Percentiles rank a stretch among this genome's conserved stretches.
phyloP scores from a whole-genome alignment of 129 eudicot species.

The Silybum marianum region DNA sequence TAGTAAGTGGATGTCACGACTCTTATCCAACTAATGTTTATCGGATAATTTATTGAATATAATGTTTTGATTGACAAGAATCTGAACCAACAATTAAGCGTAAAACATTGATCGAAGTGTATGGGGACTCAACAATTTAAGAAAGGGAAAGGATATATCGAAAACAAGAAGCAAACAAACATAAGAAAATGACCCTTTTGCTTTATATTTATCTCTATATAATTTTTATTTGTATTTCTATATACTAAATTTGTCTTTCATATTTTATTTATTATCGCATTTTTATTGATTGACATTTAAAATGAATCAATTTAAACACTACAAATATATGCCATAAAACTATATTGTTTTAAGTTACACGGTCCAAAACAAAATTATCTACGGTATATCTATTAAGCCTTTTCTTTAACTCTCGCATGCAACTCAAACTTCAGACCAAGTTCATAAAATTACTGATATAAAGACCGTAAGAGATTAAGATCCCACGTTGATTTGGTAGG shows the following conservation, averaged over 20 bases:
- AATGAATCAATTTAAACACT: neutral
- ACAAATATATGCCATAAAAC: neutral
- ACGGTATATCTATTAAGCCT: neutral
- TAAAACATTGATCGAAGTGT: neutral
- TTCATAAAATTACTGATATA: too few species aligned
- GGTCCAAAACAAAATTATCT: neutral
- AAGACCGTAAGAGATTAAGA: too few species aligned
- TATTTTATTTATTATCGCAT: neutral
- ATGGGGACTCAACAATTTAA: neutral
- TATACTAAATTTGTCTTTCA: neutral
- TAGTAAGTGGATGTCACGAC: too few species aligned
- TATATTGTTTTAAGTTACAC: neutral
- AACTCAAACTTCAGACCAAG: neutral
- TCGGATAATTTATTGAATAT: too few species aligned
- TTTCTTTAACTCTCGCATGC: neutral
- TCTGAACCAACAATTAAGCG: neutral
- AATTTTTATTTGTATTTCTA: neutral
- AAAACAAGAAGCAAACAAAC: neutral
- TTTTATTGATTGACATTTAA: neutral
- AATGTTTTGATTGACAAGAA: too few species aligned
- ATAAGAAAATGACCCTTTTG: neutral
- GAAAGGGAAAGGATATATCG: neutral
- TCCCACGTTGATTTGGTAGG: too few species aligned
- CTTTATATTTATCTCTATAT: neutral
- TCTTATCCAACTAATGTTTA: too few species aligned